Conservation (phyloP, 2,329 filamentous ascomycete species). For the Atkinsonella hypoxylon region DNA sequence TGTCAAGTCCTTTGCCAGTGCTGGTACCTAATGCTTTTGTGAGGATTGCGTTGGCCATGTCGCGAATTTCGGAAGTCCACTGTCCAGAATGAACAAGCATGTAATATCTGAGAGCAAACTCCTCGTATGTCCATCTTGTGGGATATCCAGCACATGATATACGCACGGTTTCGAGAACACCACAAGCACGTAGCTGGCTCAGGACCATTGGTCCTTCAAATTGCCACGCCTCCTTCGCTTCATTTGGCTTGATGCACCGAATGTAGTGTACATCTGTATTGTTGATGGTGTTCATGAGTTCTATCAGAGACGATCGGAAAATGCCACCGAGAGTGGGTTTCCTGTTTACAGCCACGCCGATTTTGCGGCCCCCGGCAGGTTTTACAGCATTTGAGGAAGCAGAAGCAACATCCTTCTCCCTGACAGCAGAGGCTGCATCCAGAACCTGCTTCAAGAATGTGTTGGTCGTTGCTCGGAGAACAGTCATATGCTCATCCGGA, state of each 20-base stretch:
- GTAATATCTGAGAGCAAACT: constrained; percentile 95
- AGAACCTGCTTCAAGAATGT: constrained; percentile 74
- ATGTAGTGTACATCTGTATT: constrained; percentile 98
- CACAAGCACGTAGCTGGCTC: constrained; percentile 91
- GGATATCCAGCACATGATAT: constrained; percentile 97
- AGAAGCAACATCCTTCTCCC: constrained; percentile 72
- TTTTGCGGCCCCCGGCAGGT: constrained; percentile 69
- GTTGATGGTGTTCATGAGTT: constrained; percentile 96
- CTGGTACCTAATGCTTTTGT: constrained; percentile 74
- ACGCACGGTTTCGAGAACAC: constrained; percentile 95
- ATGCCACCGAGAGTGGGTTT: constrained; percentile 97
- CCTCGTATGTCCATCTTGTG: constrained; percentile 96
- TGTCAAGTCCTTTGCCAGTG: constrained; percentile 66
- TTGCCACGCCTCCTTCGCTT: constrained; percentile 92
- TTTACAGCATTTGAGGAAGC: constrained; percentile 61
- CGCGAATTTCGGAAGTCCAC: constrained; percentile 87
- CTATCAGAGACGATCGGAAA: constrained; percentile 96
- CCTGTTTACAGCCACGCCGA: constrained; percentile 83
- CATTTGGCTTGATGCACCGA: constrained; percentile 97
- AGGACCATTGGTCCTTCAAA: constrained; percentile 99
- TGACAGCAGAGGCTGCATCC: constrained; percentile 71
- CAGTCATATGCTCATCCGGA: constrained; percentile 93
- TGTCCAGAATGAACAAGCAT: constrained; percentile 84
- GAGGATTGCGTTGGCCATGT: constrained; percentile 89
- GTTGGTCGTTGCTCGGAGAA: constrained; percentile 75